Evolutionary conservation across 108 stramenopile species (phyloP).

Genomic region (Conticribra weissflogii): DNA sequence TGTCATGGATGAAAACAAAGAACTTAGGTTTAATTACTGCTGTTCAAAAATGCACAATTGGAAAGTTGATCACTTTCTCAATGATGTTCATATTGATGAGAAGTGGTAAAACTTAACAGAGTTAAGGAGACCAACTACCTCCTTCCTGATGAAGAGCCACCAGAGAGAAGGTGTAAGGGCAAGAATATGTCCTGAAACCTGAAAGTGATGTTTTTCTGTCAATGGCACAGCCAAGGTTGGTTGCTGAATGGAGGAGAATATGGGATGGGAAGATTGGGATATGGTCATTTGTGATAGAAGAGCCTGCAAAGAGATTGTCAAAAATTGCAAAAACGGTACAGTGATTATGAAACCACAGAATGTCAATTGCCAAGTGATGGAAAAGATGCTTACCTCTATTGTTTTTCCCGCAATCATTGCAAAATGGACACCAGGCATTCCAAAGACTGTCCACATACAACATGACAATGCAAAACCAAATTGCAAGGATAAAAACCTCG

Average conservation of each 20-base stretch:
- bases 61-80: slow-evolving; percentile 1
- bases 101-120: slow-evolving; percentile 22
- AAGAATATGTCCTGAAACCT: slow-evolving; percentile 13
- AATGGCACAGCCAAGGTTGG: not conserved
- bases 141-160: slow-evolving; percentile 4
- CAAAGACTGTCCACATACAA: slow-evolving; percentile 5
- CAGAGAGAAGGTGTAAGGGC: slow-evolving; percentile 3
- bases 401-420: not conserved
- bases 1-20: not conserved
- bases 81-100: slow-evolving; percentile 15
- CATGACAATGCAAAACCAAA: slow-evolving; percentile 19
- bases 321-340: not conserved
- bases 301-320: not conserved
- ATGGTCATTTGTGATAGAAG: not conserved
- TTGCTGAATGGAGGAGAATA: slow-evolving; percentile 9
- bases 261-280: slow-evolving; percentile 22
- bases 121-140: not conserved
- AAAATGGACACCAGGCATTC: slow-evolving; percentile 6
- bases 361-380: not conserved
- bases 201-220: slow-evolving; percentile 21
- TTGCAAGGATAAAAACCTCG: not conserved
- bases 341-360: not conserved
- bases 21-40: not conserved
- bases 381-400: not conserved
- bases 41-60: not conserved